Evolutionary conservation across 805 yeast species (phyloP), one percentile per base, ranked within the genome.

Genomic region (Nakazawaea ishiwadae): DNA sequence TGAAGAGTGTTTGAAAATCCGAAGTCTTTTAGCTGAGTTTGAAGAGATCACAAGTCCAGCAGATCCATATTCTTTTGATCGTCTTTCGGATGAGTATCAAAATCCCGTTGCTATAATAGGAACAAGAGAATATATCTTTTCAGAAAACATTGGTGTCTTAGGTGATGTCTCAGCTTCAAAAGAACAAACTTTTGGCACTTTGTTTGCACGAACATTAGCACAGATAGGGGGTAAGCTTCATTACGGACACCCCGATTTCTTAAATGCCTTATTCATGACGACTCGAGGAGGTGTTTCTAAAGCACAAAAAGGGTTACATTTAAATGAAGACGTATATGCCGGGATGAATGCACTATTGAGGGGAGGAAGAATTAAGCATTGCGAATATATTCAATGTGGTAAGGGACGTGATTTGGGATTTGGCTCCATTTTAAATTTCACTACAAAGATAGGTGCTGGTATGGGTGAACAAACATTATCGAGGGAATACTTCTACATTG

Each of bases 81-180:
- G 53, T 26, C 12, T n/a, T 15, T 54, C 55, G 28, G 58, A 52
- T 17, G 48, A 52, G 21, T 53, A 54, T 27, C 59, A 50, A 40
- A 62, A 66, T 44, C 91, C 93, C 0, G 89, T 85, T 39, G 95
- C 93, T 2, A 84, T 85, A 44, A 74, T 85, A 49, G 95, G 95
- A 38, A 85, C 93, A 1, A 69, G 95, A 54, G 95, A 84, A 60
- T 84, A 84, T 55, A 81, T 84, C 41, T 84, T 84, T 62, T 83
- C 91, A 8, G 93, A 85, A 56, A 85, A 84, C 55, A 73, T 82
- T 46, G 95, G 95, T 36, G 77, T 85, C 39, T 66, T 85, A 37
- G 95, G 93, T 39, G 95, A 85, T 61, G 79, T 85, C 50, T 91
- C 93, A 16, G 95, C 95, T 11, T 91, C 91, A 36, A 85, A 85